Evolutionary conservation across 192 early-diverging fungal species (phyloP).

Genomic region (Coemansia sp.): DNA sequence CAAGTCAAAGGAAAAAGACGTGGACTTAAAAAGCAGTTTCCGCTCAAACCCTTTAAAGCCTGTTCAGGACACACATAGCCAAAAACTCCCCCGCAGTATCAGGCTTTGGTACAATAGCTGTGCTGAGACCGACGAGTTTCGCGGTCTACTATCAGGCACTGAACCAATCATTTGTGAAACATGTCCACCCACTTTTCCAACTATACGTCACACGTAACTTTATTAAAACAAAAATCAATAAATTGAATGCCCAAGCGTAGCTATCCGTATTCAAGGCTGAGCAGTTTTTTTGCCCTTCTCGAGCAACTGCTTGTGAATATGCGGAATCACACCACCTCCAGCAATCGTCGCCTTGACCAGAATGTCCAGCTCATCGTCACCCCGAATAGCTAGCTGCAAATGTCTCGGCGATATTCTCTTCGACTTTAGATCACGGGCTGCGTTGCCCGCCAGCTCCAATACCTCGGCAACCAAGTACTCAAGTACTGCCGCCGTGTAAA

Average conservation of each 20-base stretch:
- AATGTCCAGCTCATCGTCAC: conserved; percentile 88
- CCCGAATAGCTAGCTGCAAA: conserved; percentile 87
- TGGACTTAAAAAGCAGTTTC: background rate
- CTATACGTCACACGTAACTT: conserved; percentile 1
- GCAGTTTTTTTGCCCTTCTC: conserved; percentile 53
- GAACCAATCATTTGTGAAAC: background rate
- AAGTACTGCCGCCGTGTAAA: conserved; percentile 87
- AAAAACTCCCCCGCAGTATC: background rate
- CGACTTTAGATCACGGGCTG: conserved; percentile 85
- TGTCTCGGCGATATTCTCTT: conserved; percentile 90
- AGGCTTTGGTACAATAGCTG: background rate
- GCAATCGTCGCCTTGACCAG: conserved; percentile 89
- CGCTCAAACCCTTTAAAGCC: background rate
- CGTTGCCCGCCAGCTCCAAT: conserved; percentile 90
- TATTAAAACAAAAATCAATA: background rate
- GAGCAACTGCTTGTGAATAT: conserved; percentile 56
- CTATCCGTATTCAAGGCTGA: background rate
- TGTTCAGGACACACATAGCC: background rate
- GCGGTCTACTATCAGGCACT: conserved; percentile 9
- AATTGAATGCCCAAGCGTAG: too few species aligned
- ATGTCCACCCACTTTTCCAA: background rate
- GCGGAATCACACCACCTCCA: conserved; percentile 80
- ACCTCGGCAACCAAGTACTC: conserved; percentile 94
- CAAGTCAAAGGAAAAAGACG: background rate
- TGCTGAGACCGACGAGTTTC: conserved; percentile 10